Evolutionary conservation across 2,329 filamentous ascomycete genomes (phyloP).

Genomic region (Aphanocladium album): DNA sequence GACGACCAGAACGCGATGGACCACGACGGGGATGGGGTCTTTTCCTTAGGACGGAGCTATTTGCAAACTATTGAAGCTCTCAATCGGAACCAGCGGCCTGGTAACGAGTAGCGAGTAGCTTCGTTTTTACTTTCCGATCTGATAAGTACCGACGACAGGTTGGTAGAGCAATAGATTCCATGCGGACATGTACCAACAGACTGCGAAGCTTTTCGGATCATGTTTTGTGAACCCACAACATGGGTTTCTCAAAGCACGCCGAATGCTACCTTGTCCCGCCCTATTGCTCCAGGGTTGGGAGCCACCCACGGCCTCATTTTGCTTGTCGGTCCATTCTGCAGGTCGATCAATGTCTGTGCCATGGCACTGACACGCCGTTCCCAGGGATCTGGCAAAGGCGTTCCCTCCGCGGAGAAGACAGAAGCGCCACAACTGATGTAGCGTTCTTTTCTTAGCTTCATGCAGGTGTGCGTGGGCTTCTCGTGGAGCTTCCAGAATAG

Average conservation of each 20-base stretch:
- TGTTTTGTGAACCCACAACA: not conserved
- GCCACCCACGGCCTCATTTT: not conserved
- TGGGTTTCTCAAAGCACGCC: not conserved
- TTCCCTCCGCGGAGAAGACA: not conserved
- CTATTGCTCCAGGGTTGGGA: not conserved
- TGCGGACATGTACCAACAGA: not conserved
- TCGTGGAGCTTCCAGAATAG: not conserved
- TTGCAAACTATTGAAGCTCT: not conserved
- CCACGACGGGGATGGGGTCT: not conserved
- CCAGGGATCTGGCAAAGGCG: not conserved
- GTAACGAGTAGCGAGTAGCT: not conserved
- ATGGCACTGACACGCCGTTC: not conserved
- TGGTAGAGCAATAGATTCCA: not conserved
- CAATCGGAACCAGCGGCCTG: not conserved
- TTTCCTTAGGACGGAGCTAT: not conserved
- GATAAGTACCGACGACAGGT: not conserved
- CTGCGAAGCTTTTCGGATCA: not conserved
- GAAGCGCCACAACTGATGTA: not conserved
- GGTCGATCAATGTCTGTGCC: not conserved
- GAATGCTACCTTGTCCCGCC: not conserved
- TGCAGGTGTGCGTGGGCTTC: not conserved
- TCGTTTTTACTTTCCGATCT: not conserved
- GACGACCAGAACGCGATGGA: not conserved
- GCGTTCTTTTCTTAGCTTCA: not conserved
- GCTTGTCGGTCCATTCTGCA: not conserved